Percentiles rank a stretch among this genome's conserved stretches.
phyloP scores from a whole-genome alignment of 331 rosid genomes.

The Stylosanthes scabra region DNA sequence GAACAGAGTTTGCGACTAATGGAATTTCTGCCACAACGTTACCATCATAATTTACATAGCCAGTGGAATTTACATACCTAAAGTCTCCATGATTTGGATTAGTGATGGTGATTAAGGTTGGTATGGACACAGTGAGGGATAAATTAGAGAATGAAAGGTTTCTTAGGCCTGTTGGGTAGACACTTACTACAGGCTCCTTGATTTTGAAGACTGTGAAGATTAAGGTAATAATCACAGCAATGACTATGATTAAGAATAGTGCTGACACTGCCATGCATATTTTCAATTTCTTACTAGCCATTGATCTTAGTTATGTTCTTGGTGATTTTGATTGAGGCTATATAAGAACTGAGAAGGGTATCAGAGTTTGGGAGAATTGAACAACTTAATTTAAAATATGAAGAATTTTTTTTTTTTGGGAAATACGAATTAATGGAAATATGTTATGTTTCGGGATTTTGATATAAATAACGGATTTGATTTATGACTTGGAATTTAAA shows the following conservation, averaged over 20 bases:
- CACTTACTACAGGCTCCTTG: constrained; percentile 44
- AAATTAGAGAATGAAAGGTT: background rate
- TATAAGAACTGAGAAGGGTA: no score
- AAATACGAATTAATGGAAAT: background rate
- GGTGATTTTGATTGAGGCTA: background rate
- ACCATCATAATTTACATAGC: constrained; percentile 37
- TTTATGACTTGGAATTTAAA: background rate
- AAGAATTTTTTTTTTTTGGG: background rate
- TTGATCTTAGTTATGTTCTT: constrained; percentile 27
- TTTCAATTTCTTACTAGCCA: constrained; percentile 42
- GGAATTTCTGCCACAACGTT: constrained; percentile 48
- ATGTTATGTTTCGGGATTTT: background rate
- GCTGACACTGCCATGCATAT: constrained; percentile 32
- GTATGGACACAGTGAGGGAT: constrained; percentile 31
- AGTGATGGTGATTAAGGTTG: constrained; percentile 35
- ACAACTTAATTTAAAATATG: background rate
- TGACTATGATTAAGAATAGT: constrained; percentile 35
- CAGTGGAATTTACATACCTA: constrained; percentile 26
- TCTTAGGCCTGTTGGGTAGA: constrained; percentile 29
- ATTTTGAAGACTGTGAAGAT: constrained; percentile 54
- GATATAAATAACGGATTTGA: background rate
- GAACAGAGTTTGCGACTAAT: constrained; percentile 36
- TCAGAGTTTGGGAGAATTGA: background rate
- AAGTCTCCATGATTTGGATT: constrained; percentile 58
- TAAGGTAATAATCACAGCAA: constrained; percentile 34